Base-by-base conservation (phyloP, 2,329 filamentous ascomycete species). In the Fusarium sp. region DNA sequence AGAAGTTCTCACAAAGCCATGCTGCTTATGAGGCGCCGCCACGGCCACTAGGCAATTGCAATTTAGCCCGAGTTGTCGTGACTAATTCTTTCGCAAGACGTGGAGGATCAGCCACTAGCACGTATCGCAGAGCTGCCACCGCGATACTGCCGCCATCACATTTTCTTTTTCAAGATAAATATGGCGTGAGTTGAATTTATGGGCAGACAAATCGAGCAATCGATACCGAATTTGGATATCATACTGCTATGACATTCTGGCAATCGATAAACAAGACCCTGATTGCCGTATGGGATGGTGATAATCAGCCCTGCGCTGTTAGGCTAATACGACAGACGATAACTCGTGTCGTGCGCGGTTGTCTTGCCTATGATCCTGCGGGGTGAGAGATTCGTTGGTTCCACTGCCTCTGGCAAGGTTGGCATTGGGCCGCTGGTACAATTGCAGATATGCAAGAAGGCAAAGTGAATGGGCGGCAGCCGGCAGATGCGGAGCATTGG, bases 151-250 rank as follows among this genome's bases (percentile, higher is more conserved):
- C 69, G 67, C 58, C 22, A 44, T 44, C 52, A 57, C 37, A 56
- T 53, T 49, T 51, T 51, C 29, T 24, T 64, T 57, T 61, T 40
- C 56, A 72, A 61, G 62, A 75, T 73, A 47, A 20, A 22, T 29
- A 73, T 74, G 69, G 67, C 69, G 62, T 73, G 73, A 73, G 71
- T 45, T 30, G 46, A 48, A 14, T 20, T 30, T 40, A 64, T 71
- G 67, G 56, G 44, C 60, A 71, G 67, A 64, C 61, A 44, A 56
- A 68, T 47, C 29, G 27, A 67, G 45, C 44, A 53, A 47, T 53
- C 52, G 53, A 55, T 64, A 41, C 20, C 24, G 44, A 61, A 37
- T 40, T 22, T 68, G 37, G 44, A 56, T 41, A 55, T 42, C 52
- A 55, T 45, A 55, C 64, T 55, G 64, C 40, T 46, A 45, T 63